phyloP scores from a whole-genome alignment of 2,329 filamentous ascomycete species.

The Mycocentrospora acerina region DNA sequence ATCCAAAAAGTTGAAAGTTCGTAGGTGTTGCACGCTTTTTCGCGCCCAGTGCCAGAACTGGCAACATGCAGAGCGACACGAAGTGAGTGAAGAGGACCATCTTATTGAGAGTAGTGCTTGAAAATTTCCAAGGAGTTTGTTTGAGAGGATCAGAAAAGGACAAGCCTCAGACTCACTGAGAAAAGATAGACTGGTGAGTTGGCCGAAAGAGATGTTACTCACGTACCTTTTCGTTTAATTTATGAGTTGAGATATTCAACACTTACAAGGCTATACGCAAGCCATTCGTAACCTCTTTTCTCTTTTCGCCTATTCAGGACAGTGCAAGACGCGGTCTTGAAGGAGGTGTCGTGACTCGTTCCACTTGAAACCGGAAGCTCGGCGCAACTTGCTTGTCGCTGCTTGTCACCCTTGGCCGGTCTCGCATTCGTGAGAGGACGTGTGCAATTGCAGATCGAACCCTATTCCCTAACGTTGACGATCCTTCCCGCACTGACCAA shows the following conservation, averaged over 20 bases:
- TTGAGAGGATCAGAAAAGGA: not conserved
- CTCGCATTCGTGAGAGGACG: too few relatives aligned
- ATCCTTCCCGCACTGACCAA: too few relatives aligned
- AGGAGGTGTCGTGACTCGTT: not conserved
- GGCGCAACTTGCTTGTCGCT: too few relatives aligned
- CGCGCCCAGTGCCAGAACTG: constrained; percentile 14
- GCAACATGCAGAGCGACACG: constrained; percentile 13
- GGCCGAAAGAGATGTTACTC: not conserved
- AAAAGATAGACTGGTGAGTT: not conserved
- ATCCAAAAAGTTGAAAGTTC: constrained; percentile 17
- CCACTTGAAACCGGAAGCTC: not conserved
- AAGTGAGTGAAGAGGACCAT: constrained; percentile 6
- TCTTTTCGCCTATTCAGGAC: not conserved
- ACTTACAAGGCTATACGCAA: constrained; percentile 6
- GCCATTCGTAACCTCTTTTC: constrained; percentile 8
- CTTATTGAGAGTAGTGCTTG: not conserved
- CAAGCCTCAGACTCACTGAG: not conserved
- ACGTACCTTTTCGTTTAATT: constrained; percentile 6
- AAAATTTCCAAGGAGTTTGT: not conserved
- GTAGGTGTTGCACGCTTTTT: constrained; percentile 11
- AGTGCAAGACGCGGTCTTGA: not conserved
- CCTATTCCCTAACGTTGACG: too few relatives aligned
- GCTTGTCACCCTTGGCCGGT: too few relatives aligned
- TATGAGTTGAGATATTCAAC: not conserved
- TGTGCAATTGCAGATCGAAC: too few relatives aligned